phyloP scores from a whole-genome alignment of 805 yeast species.

The Barnettozyma siamensis region DNA sequence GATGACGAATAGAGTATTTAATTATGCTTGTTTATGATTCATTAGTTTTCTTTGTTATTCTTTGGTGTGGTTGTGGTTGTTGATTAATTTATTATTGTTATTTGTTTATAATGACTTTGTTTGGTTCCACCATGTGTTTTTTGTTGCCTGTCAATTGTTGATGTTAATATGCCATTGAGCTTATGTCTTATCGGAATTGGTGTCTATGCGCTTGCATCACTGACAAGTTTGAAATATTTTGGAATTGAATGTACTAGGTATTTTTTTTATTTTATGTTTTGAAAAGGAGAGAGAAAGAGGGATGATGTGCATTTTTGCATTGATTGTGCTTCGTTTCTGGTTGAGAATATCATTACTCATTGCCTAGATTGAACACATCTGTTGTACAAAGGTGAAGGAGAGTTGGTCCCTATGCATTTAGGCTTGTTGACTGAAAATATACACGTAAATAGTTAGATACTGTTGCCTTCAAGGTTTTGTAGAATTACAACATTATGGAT shows the following conservation, averaged over 20 bases:
- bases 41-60: neutral
- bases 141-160: no score
- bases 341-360: no score
- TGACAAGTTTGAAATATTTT: no score
- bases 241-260: no score
- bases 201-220: no score
- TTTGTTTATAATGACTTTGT: neutral
- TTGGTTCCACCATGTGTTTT: no score
- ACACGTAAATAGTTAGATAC: slow-evolving; percentile 9
- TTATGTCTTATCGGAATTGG: no score
- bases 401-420: neutral
- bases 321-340: no score
- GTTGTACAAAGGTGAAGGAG: neutral
- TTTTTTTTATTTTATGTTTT: neutral
- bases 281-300: neutral
- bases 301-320: no score
- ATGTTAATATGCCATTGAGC: no score
- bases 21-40: slow-evolving; percentile 2
- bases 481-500: no score
- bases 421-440: neutral
- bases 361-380: neutral
- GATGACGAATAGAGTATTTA: slow-evolving; percentile 34
- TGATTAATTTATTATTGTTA: neutral
- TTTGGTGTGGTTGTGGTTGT: neutral
- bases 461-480: no score